Evolutionary conservation across 352 stramenopile species (phyloP).

Genomic region (Phytophthora citricola): DNA sequence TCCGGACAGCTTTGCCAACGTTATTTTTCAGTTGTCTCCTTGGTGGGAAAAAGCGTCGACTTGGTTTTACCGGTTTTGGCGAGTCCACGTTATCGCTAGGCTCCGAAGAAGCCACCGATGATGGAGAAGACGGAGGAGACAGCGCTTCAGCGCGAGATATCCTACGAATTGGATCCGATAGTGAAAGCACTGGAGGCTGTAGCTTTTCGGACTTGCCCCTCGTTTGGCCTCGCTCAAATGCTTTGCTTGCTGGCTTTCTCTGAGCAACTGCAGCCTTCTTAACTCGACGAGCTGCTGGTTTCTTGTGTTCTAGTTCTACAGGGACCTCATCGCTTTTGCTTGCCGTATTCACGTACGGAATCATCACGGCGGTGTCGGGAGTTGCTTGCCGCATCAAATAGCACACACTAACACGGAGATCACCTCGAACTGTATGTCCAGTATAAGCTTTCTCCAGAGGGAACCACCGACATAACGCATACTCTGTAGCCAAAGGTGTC

Average conservation of each 20-base stretch:
- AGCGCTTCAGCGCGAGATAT: slow-evolving; percentile 53
- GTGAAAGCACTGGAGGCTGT: slow-evolving; percentile 12
- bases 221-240: slow-evolving; percentile 1
- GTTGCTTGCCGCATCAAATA: slow-evolving; percentile 43
- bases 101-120: slow-evolving; percentile 51
- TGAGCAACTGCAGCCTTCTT: slow-evolving; percentile 2
- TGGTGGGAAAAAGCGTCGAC: slow-evolving; percentile 17
- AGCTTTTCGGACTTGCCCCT: not conserved
- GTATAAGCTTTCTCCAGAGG: slow-evolving; percentile 47
- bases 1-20: slow-evolving; percentile 1
- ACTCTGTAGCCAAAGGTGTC: slow-evolving; percentile 52
- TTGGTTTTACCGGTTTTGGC: slow-evolving; percentile 5
- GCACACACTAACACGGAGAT: slow-evolving; percentile 47
- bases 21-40: slow-evolving; percentile 15
- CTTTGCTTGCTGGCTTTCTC: slow-evolving; percentile 1
- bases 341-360: slow-evolving; percentile 34
- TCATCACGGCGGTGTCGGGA: slow-evolving; percentile 32
- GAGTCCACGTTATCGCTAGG: slow-evolving; percentile 11
- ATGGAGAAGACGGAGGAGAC: slow-evolving; percentile 61
- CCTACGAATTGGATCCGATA: slow-evolving; percentile 19
- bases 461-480: slow-evolving; percentile 67
- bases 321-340: not conserved
- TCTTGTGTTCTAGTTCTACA: slow-evolving; percentile 12
- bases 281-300: not conserved
- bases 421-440: slow-evolving; percentile 46